phyloP scores from a whole-genome alignment of 2,329 filamentous ascomycete species.

The Pseudonectria buxi region DNA sequence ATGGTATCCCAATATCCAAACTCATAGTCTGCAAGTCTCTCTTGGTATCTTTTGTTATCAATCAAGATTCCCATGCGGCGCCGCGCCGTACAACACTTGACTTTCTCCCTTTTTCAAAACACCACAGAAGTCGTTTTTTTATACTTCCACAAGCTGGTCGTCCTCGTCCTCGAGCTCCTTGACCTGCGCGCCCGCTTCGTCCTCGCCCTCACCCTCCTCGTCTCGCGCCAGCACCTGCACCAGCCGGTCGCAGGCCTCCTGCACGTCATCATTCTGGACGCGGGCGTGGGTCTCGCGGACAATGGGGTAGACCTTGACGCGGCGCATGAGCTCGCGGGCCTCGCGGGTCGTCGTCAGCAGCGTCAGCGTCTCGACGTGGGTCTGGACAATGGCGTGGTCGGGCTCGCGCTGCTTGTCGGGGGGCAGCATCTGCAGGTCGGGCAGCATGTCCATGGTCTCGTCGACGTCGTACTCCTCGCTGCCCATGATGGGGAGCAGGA shows the following conservation, averaged over 20 bases:
- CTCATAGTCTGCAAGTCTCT: too few relatives aligned
- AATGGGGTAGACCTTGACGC: constrained; percentile 80
- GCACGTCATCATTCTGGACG: constrained; percentile 70
- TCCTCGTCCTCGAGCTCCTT: constrained; percentile 45
- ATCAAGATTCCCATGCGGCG: too few relatives aligned
- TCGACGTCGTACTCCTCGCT: constrained; percentile 83
- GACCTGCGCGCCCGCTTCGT: constrained; percentile 35
- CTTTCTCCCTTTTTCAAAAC: not conserved
- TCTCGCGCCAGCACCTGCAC: constrained; percentile 85
- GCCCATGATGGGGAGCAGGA: constrained; percentile 81
- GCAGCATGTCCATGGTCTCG: constrained; percentile 78
- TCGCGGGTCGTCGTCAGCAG: constrained; percentile 72
- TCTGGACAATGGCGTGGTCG: constrained; percentile 70
- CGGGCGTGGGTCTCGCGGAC: constrained; percentile 77
- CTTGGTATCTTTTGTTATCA: too few relatives aligned
- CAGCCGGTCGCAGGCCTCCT: constrained; percentile 78
- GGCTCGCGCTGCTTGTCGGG: constrained; percentile 82
- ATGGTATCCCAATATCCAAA: too few relatives aligned
- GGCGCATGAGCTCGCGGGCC: constrained; percentile 67
- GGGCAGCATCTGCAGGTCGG: constrained; percentile 82
- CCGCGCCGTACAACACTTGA: too few relatives aligned
- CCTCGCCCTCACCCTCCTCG: constrained; percentile 46
- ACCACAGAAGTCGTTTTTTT: too few relatives aligned
- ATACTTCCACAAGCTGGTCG: constrained; percentile 49
- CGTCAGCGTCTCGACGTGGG: constrained; percentile 82